These are phyloP conservation scores for Kalaharituber pfeilii DNA, from an alignment of 2,329 filamentous ascomycete species.

Conservation along the genomic window DNA sequence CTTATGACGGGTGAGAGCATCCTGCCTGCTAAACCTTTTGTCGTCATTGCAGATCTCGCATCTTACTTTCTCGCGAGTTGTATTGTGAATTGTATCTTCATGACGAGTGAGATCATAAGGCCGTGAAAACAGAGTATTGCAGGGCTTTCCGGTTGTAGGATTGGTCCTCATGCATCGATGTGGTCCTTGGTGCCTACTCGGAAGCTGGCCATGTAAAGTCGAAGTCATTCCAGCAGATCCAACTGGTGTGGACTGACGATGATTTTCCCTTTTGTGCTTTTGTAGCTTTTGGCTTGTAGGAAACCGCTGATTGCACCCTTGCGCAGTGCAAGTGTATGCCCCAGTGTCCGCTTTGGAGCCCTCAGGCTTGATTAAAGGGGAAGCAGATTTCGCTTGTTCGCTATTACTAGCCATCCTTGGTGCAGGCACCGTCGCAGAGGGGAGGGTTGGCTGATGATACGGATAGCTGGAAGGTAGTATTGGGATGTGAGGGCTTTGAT, in stretches of 20 bases:
- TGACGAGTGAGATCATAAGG: constrained; percentile 94
- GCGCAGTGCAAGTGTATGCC: constrained; percentile 92
- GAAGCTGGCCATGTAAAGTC: constrained; percentile 29
- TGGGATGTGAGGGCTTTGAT: constrained; percentile 30
- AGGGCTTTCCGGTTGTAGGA: constrained; percentile 84
- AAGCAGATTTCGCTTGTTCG: constrained; percentile 15
- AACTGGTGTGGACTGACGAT: constrained; percentile 52
- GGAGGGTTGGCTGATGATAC: constrained; percentile 4
- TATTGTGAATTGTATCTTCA: constrained; percentile 95
- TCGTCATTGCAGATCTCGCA: constrained; percentile 89
- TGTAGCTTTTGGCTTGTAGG: constrained; percentile 73
- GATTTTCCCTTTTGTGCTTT: constrained; percentile 88
- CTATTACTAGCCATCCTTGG: constrained; percentile 17
- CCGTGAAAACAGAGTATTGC: constrained; percentile 82
- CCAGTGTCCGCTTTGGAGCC: constrained; percentile 58
- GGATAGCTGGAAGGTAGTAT: constrained; percentile 28
- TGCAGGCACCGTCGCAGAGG: constrained; percentile 16
- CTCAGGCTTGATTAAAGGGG: constrained; percentile 36
- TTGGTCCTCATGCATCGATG: constrained; percentile 89
- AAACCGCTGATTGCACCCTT: constrained; percentile 75
- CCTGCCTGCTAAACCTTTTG: constrained; percentile 90
- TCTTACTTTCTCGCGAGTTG: constrained; percentile 80
- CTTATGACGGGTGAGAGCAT: constrained; percentile 87
- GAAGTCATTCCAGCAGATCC: constrained; percentile 33
- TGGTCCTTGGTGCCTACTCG: constrained; percentile 76